Conservation (phyloP, 805 yeast species). For the Ogataea zsoltii region DNA sequence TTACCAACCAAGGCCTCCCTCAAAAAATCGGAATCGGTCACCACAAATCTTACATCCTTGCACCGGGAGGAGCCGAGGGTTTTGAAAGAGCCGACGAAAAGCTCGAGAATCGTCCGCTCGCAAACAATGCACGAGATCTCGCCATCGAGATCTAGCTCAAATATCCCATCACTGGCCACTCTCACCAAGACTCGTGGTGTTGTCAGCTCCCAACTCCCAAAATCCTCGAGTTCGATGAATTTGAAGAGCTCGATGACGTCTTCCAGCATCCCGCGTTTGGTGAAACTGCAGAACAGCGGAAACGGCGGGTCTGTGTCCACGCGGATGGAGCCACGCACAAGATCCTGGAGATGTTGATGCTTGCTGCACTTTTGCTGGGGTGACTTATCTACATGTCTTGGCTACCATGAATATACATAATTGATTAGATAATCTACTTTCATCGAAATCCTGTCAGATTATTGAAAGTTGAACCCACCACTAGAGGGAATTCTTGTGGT, state of each 20-base stretch:
- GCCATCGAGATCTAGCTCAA: slow-evolving; percentile 17
- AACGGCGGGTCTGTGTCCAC: background rate
- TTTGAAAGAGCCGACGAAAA: background rate
- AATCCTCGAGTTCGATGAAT: slow-evolving; percentile 9
- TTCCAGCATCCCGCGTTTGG: slow-evolving; percentile 17
- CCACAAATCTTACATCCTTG: background rate
- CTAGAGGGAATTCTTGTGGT: too few species aligned
- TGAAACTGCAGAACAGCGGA: slow-evolving; percentile 6
- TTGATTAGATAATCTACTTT: background rate
- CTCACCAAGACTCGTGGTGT: slow-evolving; percentile 1
- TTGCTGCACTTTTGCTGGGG: background rate
- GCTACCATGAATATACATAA: too few species aligned
- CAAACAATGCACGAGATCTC: slow-evolving; percentile 24
- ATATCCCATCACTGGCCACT: slow-evolving; percentile 8
- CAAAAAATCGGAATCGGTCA: slow-evolving; percentile 13
- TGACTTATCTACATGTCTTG: background rate
- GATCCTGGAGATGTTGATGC: slow-evolving; percentile 21
- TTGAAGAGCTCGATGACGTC: slow-evolving; percentile 11
- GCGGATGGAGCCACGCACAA: slow-evolving; percentile 10
- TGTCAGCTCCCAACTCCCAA: background rate
- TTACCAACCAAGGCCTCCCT: slow-evolving; percentile 21
- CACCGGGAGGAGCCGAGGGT: background rate
- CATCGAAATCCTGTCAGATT: too few species aligned
- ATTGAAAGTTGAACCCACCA: too few species aligned
- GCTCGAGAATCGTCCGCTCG: slow-evolving; percentile 14